phyloP scores from a whole-genome alignment of 2,329 filamentous ascomycete genomes.

The Talaromyces islandicus region DNA sequence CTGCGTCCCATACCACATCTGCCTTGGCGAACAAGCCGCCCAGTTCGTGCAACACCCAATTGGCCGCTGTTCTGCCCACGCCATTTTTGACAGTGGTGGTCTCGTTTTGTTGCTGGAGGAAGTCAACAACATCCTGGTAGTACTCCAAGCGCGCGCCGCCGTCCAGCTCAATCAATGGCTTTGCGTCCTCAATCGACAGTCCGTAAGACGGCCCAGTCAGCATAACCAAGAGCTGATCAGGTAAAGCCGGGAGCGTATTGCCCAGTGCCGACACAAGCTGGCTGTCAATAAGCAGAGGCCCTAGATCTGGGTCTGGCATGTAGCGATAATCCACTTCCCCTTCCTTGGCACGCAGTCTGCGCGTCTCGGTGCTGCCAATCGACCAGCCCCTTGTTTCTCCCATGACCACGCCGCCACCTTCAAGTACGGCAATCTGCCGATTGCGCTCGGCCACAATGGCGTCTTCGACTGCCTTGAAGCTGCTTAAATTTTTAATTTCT shows the following conservation, averaged over 20 bases:
- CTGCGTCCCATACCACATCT: conserved; percentile 37
- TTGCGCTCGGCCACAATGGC: conserved; percentile 88
- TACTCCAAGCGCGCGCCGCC: conserved; percentile 75
- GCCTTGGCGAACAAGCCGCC: conserved; percentile 57
- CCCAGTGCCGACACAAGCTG: conserved; percentile 63
- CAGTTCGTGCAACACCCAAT: conserved; percentile 71
- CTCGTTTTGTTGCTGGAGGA: conserved; percentile 22
- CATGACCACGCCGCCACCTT: conserved; percentile 65
- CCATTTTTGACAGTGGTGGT: conserved; percentile 22
- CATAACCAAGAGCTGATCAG: conserved; percentile 62
- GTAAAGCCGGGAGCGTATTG: conserved; percentile 60
- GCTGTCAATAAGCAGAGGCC: conserved; percentile 66
- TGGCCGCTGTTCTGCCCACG: conserved; percentile 49
- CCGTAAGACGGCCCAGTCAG: conserved; percentile 58
- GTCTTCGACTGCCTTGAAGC: conserved; percentile 91
- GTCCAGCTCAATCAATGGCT: conserved; percentile 70
- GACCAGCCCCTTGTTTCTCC: conserved; percentile 94
- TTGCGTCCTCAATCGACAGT: conserved; percentile 74
- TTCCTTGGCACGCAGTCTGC: conserved; percentile 80
- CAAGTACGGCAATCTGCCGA: conserved; percentile 75
- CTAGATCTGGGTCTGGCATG: conserved; percentile 93
- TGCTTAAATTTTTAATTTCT: conserved; percentile 96
- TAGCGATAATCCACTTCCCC: conserved; percentile 97
- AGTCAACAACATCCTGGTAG: conserved; percentile 49
- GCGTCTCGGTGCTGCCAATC: conserved; percentile 74